Conservation (phyloP, 2,329 filamentous ascomycete genomes). For the Colletotrichum higginsianum region DNA sequence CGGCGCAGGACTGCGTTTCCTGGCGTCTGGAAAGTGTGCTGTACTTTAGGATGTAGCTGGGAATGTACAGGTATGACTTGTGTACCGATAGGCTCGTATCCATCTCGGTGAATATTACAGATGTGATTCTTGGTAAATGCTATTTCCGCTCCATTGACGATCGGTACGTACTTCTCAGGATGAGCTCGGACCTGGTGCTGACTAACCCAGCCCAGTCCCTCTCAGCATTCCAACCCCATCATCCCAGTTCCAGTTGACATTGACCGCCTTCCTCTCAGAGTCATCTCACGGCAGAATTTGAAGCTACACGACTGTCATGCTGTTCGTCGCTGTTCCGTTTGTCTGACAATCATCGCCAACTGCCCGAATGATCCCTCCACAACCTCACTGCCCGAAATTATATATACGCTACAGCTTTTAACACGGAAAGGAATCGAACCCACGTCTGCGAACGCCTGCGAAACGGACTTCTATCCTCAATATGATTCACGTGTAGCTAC, state of each 20-base stretch:
- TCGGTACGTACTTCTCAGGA: conserved; percentile 11
- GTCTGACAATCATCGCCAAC: conserved; percentile 12
- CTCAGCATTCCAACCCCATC: no score
- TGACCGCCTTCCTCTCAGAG: conserved; percentile 19
- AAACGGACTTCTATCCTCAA: neutral
- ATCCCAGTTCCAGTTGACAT: rapidly evolving
- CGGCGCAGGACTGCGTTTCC: neutral
- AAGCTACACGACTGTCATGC: conserved; percentile 28
- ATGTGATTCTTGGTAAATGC: neutral
- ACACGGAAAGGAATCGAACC: neutral
- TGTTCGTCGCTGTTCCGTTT: neutral
- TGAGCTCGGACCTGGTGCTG: conserved; percentile 23
- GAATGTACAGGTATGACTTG: no score
- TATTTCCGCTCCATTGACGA: neutral
- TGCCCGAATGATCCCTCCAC: neutral
- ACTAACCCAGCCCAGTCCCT: neutral
- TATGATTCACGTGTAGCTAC: conserved; percentile 41
- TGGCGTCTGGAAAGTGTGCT: neutral
- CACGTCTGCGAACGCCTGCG: neutral
- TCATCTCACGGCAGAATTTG: conserved; percentile 18
- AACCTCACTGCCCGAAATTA: neutral
- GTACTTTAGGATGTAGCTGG: no score
- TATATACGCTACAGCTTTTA: neutral
- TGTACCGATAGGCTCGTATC: no score
- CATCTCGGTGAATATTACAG: no score